Conservation (phyloP, 306 rosid species). For the Acacia confusa region DNA sequence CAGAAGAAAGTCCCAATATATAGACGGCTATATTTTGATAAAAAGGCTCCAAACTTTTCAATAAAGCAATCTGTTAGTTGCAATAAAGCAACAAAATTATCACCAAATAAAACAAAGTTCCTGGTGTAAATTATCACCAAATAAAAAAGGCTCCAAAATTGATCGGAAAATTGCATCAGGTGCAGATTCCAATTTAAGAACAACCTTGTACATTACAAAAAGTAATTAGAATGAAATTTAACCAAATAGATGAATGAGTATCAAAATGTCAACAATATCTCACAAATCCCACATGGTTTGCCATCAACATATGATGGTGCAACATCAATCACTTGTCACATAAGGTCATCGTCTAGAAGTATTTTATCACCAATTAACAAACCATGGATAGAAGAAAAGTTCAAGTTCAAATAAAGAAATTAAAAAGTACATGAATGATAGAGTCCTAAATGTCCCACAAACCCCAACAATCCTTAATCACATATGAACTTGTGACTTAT, state of each 20-base stretch:
- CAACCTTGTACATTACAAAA: slow-evolving; percentile 31
- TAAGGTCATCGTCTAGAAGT: neutral
- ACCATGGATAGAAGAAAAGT: neutral
- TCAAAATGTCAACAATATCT: neutral
- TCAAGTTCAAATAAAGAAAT: neutral
- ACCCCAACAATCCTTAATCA: neutral
- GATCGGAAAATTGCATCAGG: slow-evolving; percentile 42
- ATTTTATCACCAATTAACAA: neutral
- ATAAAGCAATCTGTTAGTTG: no score
- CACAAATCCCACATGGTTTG: neutral
- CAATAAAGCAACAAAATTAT: neutral
- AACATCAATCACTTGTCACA: slow-evolving; percentile 6
- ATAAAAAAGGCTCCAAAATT: no score
- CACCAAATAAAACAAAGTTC: neutral
- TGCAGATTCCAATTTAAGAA: slow-evolving; percentile 39
- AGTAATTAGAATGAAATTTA: slow-evolving; percentile 25
- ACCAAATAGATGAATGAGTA: neutral
- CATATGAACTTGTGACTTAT: neutral
- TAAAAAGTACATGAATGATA: neutral
- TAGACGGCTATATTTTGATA: slow-evolving; percentile 1
- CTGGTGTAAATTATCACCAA: slow-evolving; percentile 20
- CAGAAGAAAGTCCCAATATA: neutral
- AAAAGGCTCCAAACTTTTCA: neutral
- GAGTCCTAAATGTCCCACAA: neutral
- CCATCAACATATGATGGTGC: neutral